Conservation (phyloP, 768 basidiomycete species). For the Termitomyces bulborhizus region DNA sequence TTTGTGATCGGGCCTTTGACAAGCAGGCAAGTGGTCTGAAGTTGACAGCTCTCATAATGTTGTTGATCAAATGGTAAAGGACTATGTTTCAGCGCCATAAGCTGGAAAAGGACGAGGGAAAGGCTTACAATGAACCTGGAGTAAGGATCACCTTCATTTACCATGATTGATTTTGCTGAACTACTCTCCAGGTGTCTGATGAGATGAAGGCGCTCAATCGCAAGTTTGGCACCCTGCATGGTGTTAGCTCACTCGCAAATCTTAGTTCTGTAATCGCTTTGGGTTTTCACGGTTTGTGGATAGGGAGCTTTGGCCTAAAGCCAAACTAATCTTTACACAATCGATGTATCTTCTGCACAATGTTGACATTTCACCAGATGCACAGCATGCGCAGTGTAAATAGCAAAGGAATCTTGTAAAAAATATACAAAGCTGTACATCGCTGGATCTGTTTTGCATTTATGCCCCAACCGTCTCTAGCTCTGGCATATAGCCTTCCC, state of each 20-base stretch:
- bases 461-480: constrained; percentile 76
- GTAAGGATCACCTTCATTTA: constrained; percentile 31
- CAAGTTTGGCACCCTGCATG: constrained; percentile 62
- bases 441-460: constrained; percentile 17
- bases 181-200: constrained; percentile 44
- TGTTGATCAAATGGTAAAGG: constrained; percentile 26
- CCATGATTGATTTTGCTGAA: neutral
- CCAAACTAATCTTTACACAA: constrained; percentile 20
- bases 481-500: constrained; percentile 79
- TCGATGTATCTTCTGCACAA: constrained; percentile 2
- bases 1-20: constrained; percentile 69
- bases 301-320: constrained; percentile 50
- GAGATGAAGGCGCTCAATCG: constrained; percentile 67
- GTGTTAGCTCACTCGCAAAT: constrained; percentile 64
- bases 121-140: constrained; percentile 54
- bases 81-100: constrained; percentile 73
- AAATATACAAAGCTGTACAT: constrained; percentile 26
- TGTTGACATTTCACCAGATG: constrained; percentile 6
- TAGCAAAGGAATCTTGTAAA: constrained; percentile 13
- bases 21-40: constrained; percentile 42
- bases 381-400: constrained; percentile 10
- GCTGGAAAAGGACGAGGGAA: constrained; percentile 71
- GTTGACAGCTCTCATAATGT: neutral
- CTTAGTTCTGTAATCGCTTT: constrained; percentile 53
- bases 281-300: constrained; percentile 66